A percentile compares a stretch with the other conserved stretches of the same genome.
Conservation (phyloP, 139 green algal genomes). For the Chlorella sorokiniana region DNA sequence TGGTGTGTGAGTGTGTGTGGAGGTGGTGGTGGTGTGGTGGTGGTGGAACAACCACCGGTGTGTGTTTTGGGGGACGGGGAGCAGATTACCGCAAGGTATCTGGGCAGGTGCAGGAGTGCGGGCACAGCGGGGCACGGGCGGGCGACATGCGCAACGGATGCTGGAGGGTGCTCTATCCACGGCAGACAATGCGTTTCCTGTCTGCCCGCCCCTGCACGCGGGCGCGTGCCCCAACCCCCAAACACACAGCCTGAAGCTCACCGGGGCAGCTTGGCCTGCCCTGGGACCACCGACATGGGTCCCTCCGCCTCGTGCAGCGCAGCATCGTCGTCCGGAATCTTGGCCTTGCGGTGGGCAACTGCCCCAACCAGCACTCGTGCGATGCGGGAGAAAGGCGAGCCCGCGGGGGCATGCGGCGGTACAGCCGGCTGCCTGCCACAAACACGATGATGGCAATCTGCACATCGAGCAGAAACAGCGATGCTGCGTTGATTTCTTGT, state of each 20-base stretch:
- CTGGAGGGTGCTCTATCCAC: too few relatives aligned
- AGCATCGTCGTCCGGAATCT: conserved; percentile 6
- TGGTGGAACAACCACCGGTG: too few relatives aligned
- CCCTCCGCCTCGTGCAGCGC: conserved; percentile 34
- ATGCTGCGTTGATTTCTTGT: neutral
- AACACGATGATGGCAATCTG: conserved; percentile 72
- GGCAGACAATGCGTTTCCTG: too few relatives aligned
- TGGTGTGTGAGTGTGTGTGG: too few relatives aligned
- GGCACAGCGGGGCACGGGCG: too few relatives aligned
- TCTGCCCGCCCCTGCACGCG: too few relatives aligned
- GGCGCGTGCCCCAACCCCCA: too few relatives aligned
- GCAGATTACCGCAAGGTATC: too few relatives aligned
- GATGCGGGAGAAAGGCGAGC: conserved; percentile 23
- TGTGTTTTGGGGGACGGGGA: too few relatives aligned
- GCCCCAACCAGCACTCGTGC: conserved; percentile 25
- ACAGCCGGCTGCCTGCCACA: conserved; percentile 50
- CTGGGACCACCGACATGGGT: conserved; percentile 15
- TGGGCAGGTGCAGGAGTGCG: too few relatives aligned
- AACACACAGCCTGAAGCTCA: neutral
- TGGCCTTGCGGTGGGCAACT: conserved; percentile 16
- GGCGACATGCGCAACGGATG: too few relatives aligned
- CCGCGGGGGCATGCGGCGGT: conserved; percentile 71
- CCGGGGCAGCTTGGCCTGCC: conserved; percentile 29
- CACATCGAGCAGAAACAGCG: neutral
- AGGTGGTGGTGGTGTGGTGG: too few relatives aligned